Percentiles rank a stretch among this genome's conserved stretches.
Evolutionary conservation across 2,329 filamentous ascomycete species (phyloP).

Genomic region (Hymenoscyphus albidus): DNA sequence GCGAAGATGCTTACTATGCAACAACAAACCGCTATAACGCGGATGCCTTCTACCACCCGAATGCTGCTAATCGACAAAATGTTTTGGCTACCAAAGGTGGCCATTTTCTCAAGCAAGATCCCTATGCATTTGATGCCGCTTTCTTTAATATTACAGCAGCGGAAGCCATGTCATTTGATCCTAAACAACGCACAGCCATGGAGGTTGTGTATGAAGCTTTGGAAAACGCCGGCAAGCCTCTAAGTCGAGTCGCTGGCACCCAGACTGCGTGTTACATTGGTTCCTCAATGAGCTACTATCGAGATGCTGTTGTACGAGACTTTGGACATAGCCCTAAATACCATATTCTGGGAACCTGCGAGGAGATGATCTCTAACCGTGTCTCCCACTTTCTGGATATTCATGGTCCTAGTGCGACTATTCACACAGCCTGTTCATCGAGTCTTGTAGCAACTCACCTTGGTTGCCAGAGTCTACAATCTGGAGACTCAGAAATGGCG

Average conservation of each 20-base stretch:
- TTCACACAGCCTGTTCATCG: conserved; percentile 55
- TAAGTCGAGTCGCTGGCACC: conserved; percentile 17
- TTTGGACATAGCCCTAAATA: conserved; percentile 4
- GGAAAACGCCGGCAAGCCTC: conserved; percentile 18
- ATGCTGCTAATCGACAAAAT: too few relatives aligned
- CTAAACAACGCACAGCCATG: conserved; percentile 53
- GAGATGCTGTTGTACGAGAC: conserved; percentile 1
- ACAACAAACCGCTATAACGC: too few relatives aligned
- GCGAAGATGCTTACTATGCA: too few relatives aligned
- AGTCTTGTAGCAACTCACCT: conserved; percentile 51
- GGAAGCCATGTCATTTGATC: conserved; percentile 46
- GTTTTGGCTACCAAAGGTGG: conserved; percentile 6
- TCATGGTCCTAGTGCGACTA: conserved; percentile 46
- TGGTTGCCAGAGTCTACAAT: conserved; percentile 46
- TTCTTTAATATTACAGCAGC: conserved; percentile 39
- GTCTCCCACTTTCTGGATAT: conserved; percentile 54
- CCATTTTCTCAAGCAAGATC: conserved; percentile 36
- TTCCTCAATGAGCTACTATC: conserved; percentile 31
- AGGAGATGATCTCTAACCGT: conserved; percentile 48
- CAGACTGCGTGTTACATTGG: conserved; percentile 34
- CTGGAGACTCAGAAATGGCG: background rate
- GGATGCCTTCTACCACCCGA: too few relatives aligned
- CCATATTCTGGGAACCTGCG: conserved; percentile 26
- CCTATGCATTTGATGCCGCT: conserved; percentile 37
- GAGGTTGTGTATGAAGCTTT: conserved; percentile 18